Evolutionary conservation across 768 basidiomycete species (phyloP).

Genomic region (Pleurotus ostreatus): DNA sequence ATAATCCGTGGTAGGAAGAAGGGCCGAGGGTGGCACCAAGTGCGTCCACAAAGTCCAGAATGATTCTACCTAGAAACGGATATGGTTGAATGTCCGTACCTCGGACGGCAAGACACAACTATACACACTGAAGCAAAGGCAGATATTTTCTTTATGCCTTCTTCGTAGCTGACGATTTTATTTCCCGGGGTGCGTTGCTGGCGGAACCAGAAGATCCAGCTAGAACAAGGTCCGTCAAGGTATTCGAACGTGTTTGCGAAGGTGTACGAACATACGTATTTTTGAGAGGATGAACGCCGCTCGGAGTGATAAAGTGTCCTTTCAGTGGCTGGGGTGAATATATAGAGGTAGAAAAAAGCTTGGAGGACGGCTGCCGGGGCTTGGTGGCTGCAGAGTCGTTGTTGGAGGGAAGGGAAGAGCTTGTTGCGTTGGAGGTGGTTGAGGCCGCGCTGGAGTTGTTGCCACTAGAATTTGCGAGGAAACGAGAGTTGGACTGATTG

Average conservation of each 20-base stretch:
- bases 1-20: conserved; percentile 90
- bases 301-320: conserved; percentile 19
- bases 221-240: conserved; percentile 26
- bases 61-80: conserved; percentile 69
- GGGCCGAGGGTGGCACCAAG: conserved; percentile 76
- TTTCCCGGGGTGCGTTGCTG: conserved; percentile 88
- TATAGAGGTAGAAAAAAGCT: conserved; percentile 69
- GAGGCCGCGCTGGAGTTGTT: conserved; percentile 12
- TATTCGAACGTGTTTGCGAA: conserved; percentile 16
- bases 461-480: conserved; percentile 50
- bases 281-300: conserved; percentile 66
- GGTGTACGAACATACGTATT: conserved; percentile 81
- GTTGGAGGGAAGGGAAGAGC: conserved; percentile 20
- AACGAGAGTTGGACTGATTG: conserved; percentile 74
- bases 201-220: conserved; percentile 92
- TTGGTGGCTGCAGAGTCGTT: conserved; percentile 20
- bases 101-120: not conserved
- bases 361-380: conserved; percentile 55
- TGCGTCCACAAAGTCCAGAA: conserved; percentile 96
- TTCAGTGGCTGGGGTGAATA: conserved; percentile 37
- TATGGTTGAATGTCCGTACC: not conserved
- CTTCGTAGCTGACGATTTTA: conserved; percentile 88
- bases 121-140: conserved; percentile 78
- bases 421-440: conserved; percentile 17
- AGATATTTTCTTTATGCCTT: conserved; percentile 90